A percentile compares a stretch with the other conserved stretches of the same genome.
Conservation (phyloP, 1,284 basidiomycete species). For the Ceratobasidium sp. region DNA sequence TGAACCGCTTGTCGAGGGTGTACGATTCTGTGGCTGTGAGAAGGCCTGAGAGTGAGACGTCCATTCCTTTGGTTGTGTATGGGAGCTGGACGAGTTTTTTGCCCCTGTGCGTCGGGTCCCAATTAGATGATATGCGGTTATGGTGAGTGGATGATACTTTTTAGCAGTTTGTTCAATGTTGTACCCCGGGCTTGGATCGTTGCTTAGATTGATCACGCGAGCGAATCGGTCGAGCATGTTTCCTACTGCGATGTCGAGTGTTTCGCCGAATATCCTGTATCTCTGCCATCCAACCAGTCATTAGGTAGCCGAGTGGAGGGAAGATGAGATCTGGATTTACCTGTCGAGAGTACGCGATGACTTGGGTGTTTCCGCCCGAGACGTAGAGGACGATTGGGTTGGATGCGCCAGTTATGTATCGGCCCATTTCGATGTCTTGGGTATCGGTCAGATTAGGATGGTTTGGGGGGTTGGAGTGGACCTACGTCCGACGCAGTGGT, state of each 20-base stretch:
- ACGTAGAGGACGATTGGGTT: conserved; percentile 99
- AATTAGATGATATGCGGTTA: not conserved
- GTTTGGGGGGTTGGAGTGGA: conserved; percentile 49
- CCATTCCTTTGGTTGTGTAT: conserved; percentile 99
- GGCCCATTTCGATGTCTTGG: conserved; percentile 98
- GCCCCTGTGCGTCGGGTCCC: conserved; percentile 57
- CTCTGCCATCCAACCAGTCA: conserved; percentile 59
- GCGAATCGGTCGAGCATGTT: conserved; percentile 99
- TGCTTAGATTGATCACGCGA: conserved; percentile 93
- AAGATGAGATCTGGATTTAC: not conserved
- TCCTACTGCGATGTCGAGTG: conserved; percentile 98
- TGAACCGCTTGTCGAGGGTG: conserved; percentile 82
- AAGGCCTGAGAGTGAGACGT: conserved; percentile 94
- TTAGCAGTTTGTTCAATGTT: conserved; percentile 98
- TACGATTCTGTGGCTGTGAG: conserved; percentile 91
- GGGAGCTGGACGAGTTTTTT: conserved; percentile 83
- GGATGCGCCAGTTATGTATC: conserved; percentile 92
- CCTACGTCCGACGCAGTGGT: conserved; percentile 98
- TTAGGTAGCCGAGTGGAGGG: too few species aligned
- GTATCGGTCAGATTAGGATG: conserved; percentile 18
- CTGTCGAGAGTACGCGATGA: conserved; percentile 98
- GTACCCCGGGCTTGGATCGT: conserved; percentile 97
- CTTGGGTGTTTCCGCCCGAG: conserved; percentile 98
- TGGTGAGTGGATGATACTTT: conserved; percentile 65
- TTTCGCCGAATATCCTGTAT: conserved; percentile 99